These are phyloP conservation scores for Kazachstania psychrophila DNA, from an alignment of 805 yeast species.

Conservation along the genomic window DNA sequence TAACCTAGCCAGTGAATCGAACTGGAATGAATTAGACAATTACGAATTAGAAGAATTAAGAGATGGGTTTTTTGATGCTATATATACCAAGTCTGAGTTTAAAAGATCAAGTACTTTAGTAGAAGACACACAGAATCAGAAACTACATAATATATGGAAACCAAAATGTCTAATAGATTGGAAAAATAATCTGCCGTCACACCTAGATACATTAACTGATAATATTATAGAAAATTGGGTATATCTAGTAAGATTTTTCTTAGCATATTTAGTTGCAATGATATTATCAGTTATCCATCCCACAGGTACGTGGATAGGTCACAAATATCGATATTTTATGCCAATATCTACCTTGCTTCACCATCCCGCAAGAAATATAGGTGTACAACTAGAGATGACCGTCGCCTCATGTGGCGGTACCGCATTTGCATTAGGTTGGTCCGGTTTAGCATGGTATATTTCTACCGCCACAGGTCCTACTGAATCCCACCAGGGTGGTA, in stretches of 20 bases:
- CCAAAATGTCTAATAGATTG: too few species aligned
- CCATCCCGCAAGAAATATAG: slow-evolving; percentile 40
- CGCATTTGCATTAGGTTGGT: slow-evolving; percentile 38
- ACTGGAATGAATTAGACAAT: slow-evolving; percentile 29
- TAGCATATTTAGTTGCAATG: slow-evolving; percentile 35
- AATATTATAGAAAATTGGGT: slow-evolving; percentile 9
- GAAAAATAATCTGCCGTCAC: too few species aligned
- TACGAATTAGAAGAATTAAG: slow-evolving; percentile 38
- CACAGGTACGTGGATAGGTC: slow-evolving; percentile 37
- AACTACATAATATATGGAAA: too few species aligned
- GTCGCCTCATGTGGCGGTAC: slow-evolving; percentile 34
- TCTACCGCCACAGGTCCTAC: slow-evolving; percentile 35
- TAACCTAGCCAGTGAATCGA: slow-evolving; percentile 20
- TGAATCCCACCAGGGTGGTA: slow-evolving; percentile 37
- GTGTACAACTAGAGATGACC: slow-evolving; percentile 40
- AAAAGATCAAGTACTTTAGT: background rate
- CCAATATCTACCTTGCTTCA: slow-evolving; percentile 37
- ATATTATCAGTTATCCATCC: slow-evolving; percentile 33
- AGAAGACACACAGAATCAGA: background rate
- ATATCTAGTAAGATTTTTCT: slow-evolving; percentile 24
- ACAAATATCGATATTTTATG: slow-evolving; percentile 30
- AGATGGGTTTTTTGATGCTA: slow-evolving; percentile 42
- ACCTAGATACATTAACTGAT: too few species aligned
- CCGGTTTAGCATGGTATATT: slow-evolving; percentile 35
- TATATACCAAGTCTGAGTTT: slow-evolving; percentile 28